A percentile compares a stretch with the other conserved stretches of the same genome.
Conservation (phyloP, 805 yeast genomes). For the Millerago galiae region DNA sequence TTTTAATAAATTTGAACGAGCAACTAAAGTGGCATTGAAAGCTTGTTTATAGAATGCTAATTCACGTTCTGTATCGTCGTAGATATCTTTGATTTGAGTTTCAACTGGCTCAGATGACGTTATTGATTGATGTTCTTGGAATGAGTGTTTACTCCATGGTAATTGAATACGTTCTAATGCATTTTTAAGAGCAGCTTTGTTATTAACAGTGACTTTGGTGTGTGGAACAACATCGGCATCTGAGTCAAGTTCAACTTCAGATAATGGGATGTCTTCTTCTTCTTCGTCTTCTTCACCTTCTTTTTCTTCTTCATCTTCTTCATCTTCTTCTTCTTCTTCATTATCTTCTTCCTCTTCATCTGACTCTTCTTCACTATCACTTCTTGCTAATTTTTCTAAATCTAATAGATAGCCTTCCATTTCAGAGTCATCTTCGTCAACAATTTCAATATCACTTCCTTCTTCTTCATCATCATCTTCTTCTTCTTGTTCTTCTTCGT, state of each 20-base stretch:
- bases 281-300: conserved; percentile 58
- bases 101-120: conserved; percentile 56
- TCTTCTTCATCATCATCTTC: conserved; percentile 21
- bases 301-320: conserved; percentile 38
- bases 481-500: conserved; percentile 20
- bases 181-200: conserved; percentile 73
- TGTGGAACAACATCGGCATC: conserved; percentile 94
- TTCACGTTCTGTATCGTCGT: conserved; percentile 95
- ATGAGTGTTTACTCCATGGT: conserved; percentile 54
- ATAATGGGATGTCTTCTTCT: conserved; percentile 77
- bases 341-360: conserved; percentile 33
- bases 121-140: conserved; percentile 78
- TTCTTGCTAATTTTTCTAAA: conserved; percentile 47
- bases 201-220: conserved; percentile 84
- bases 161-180: conserved; percentile 60
- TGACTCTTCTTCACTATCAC: conserved; percentile 35
- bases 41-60: conserved; percentile 94
- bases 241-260: conserved; percentile 88
- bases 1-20: conserved; percentile 56
- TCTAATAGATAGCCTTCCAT: conserved; percentile 42
- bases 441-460: conserved; percentile 30
- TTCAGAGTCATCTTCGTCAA: conserved; percentile 39
- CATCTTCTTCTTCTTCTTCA: conserved; percentile 35
- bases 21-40: conserved; percentile 71
- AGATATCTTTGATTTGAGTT: conserved; percentile 71